These are phyloP conservation scores for Castanea mollissima DNA, from an alignment of 306 rosid genomes.

Conservation along the genomic window DNA sequence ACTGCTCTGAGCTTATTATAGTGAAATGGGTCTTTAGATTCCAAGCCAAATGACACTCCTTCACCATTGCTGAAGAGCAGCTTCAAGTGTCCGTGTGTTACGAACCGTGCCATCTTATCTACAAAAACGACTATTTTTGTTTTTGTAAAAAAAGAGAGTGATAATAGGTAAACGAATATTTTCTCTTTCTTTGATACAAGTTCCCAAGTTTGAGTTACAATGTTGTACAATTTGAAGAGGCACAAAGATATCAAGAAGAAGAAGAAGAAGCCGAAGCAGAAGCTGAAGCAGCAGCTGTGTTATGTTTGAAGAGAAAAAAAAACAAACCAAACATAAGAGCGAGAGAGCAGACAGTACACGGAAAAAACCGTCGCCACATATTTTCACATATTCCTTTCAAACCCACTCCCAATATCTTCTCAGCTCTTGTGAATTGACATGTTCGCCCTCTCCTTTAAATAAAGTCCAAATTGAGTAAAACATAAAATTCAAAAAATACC, in stretches of 20 bases:
- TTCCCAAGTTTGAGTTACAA: not conserved
- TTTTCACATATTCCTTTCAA: not conserved
- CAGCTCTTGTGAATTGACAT: not conserved
- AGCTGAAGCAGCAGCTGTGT: not conserved
- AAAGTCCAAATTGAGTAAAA: too few species aligned
- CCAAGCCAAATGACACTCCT: constrained; percentile 49
- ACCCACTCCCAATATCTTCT: not conserved
- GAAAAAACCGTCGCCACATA: constrained; percentile 3
- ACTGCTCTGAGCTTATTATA: constrained; percentile 38
- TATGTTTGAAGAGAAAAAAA: too few species aligned
- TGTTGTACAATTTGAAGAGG: not conserved
- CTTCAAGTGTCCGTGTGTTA: constrained; percentile 64
- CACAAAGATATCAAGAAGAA: not conserved
- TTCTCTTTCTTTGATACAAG: not conserved
- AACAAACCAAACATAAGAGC: not conserved
- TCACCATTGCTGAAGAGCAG: constrained; percentile 59
- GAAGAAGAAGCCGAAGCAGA: not conserved
- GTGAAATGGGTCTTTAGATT: constrained; percentile 60
- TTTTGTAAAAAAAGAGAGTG: not conserved
- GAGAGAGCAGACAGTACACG: not conserved
- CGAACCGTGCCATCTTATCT: constrained; percentile 59
- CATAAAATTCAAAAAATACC: too few species aligned
- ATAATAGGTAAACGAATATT: not conserved
- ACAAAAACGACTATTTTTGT: not conserved
- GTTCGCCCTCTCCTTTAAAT: not conserved